Evolutionary conservation across 2,329 filamentous ascomycete genomes (phyloP), one percentile per base, ranked within the genome.

Genomic region (Neonectria punicea): DNA sequence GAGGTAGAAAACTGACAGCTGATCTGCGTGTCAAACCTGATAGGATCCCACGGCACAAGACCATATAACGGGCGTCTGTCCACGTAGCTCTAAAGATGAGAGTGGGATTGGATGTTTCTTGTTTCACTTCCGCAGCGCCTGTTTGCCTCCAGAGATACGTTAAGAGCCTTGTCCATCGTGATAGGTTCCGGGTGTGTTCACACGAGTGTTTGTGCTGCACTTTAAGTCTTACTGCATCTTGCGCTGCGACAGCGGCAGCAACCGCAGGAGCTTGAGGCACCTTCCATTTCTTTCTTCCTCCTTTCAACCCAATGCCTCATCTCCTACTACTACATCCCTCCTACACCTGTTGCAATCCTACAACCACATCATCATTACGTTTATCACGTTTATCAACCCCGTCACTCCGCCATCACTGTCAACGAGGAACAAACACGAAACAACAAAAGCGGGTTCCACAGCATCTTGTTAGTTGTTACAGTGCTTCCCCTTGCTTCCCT

Each of bases 11-110:
- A 36, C 43, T 36, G 43, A 43, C 44, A 22, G 49, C 50, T 43
- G 51, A 63, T 51, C 10, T 41, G n/a, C 25, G 47, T n/a, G n/a
- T 32, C 47, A 50, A 22, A 4, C 28, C 47, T n/a, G 32, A n/a
- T n/a, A 32, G 25, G n/a, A 50, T 50, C 46, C 46, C 30, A 28
- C n/a, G 10, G 47, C 51, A 36, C 32, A 36, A 50, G 61, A 57
- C 9, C 60, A 55, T 63, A 58, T 51, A 59, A 63, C 43, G 16
- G 34, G 44, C 20, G 11, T 49, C 14, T 14, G 16, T 49, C 44
- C 44, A 28, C 14, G 47, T 13, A 18, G 16, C 9, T 18, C 22
- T 8, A 14, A 3, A 5, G 46, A 55, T 34, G 32, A 34, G n/a
- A 18, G 49, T 20, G 16, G 46, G 16, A 13, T 39, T 50, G 41